These are phyloP conservation scores for Ochromonas danica DNA, from an alignment of 108 stramenopile genomes.

Conservation along the genomic window DNA sequence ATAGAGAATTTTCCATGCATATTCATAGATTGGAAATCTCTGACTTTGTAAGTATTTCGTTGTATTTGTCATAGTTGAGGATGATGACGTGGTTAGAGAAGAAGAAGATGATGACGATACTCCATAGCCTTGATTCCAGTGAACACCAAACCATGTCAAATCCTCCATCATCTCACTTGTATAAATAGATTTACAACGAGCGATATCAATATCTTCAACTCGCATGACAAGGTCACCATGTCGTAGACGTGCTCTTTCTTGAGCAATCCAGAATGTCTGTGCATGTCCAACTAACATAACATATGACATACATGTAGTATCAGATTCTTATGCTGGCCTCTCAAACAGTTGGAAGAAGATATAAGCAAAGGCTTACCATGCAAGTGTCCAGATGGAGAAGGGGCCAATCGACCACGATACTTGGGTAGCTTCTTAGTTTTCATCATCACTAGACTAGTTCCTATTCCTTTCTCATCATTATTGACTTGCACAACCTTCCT, in stretches of 20 bases:
- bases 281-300: slow-evolving; percentile 35
- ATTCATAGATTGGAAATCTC: not conserved
- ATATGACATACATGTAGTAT: not conserved
- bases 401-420: no score
- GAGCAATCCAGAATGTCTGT: slow-evolving; percentile 30
- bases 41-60: not conserved
- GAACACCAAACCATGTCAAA: slow-evolving; percentile 25
- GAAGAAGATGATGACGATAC: not conserved
- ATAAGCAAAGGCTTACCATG: not conserved
- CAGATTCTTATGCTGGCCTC: not conserved
- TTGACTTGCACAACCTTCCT: no score
- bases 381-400: slow-evolving; percentile 27
- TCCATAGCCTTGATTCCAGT: slow-evolving; percentile 8
- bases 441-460: no score
- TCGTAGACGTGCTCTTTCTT: not conserved
- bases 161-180: slow-evolving; percentile 16
- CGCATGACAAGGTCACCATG: slow-evolving; percentile 18
- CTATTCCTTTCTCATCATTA: no score
- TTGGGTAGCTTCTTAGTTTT: no score
- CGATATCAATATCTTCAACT: slow-evolving; percentile 27
- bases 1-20: slow-evolving; percentile 23
- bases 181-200: slow-evolving; percentile 22
- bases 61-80: not conserved
- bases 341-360: not conserved
- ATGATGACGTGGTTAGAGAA: not conserved